These are phyloP conservation scores for Hanseniaspora nectarophila DNA, from an alignment of 805 yeast genomes.

Conservation along the genomic window DNA sequence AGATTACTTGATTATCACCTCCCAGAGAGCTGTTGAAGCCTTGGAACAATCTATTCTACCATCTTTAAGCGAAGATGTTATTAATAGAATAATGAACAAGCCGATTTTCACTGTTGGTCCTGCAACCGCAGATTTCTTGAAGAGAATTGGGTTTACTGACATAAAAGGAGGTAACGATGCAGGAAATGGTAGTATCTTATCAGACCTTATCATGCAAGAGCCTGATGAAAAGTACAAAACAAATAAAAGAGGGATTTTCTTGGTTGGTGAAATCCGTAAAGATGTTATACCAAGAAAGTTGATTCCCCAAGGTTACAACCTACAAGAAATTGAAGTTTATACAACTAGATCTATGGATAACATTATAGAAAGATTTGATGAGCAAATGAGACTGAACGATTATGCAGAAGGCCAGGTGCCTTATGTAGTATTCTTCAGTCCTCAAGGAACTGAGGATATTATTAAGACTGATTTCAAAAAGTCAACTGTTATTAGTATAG, in stretches of 20 bases:
- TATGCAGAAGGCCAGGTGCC: conserved; percentile 40
- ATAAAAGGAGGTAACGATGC: conserved; percentile 64
- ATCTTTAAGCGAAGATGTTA: conserved; percentile 16
- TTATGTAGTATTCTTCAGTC: conserved; percentile 66
- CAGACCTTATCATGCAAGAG: conserved; percentile 47
- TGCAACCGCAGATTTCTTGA: conserved; percentile 55
- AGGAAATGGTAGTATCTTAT: conserved; percentile 66
- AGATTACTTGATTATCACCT: conserved; percentile 61
- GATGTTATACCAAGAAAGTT: conserved; percentile 67
- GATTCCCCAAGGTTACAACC: conserved; percentile 23
- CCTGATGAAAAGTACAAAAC: conserved; percentile 15
- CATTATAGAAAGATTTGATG: conserved; percentile 32
- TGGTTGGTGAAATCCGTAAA: conserved; percentile 77
- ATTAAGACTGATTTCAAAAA: conserved; percentile 25
- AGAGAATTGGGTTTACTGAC: conserved; percentile 49
- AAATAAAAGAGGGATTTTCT: conserved; percentile 41
- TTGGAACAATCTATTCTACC: conserved; percentile 37
- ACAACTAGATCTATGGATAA: conserved; percentile 45
- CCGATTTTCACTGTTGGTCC: conserved; percentile 85
- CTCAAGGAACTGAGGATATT: conserved; percentile 68
- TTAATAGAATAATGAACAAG: conserved; percentile 32
- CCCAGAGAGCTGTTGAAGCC: conserved; percentile 85
- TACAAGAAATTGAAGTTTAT: conserved; percentile 53
- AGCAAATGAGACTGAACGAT: conserved; percentile 12
- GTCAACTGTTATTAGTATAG: conserved; percentile 61